phyloP scores from a whole-genome alignment of 1,284 basidiomycete genomes.

The Ustilago loliicola region DNA sequence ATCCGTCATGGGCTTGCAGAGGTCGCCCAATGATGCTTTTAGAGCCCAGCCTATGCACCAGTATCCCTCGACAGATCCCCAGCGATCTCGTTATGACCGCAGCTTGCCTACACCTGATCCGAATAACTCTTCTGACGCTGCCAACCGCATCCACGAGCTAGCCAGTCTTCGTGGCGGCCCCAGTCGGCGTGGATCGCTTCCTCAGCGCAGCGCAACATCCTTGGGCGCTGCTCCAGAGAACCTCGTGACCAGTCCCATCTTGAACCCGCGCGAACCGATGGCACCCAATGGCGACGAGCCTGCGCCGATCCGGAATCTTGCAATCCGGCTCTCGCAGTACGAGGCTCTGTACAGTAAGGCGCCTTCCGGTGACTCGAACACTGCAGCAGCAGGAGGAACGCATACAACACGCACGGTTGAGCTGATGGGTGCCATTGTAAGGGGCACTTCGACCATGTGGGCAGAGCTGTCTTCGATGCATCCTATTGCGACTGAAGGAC shows the following conservation, averaged over 20 bases:
- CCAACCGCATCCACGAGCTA: conserved; percentile 41
- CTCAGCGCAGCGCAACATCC: conserved; percentile 32
- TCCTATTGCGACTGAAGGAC: conserved; percentile 46
- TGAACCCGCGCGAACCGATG: conserved; percentile 2
- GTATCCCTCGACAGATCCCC: conserved; percentile 44
- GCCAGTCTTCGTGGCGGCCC: conserved; percentile 27
- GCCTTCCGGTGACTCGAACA: conserved; percentile 21
- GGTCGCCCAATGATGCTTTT: conserved; percentile 24
- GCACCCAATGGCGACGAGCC: conserved; percentile 27
- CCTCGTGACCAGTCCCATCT: conserved; percentile 1
- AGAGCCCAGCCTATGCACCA: conserved; percentile 26
- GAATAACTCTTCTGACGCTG: conserved; percentile 32
- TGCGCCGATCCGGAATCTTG: conserved; percentile 47
- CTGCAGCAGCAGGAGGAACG: conserved; percentile 19
- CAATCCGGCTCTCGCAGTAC: conserved; percentile 43
- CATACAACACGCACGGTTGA: conserved; percentile 38
- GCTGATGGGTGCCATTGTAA: conserved; percentile 46
- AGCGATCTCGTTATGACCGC: conserved; percentile 32
- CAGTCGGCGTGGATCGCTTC: conserved; percentile 6
- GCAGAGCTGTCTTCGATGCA: conserved; percentile 47
- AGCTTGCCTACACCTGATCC: conserved; percentile 21
- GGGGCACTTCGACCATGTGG: conserved; percentile 46
- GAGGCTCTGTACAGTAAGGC: conserved; percentile 44
- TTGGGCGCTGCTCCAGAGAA: conserved; percentile 28
- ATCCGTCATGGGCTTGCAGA: conserved; percentile 38